Percentiles rank a stretch among this genome's conserved stretches.
phyloP scores from a whole-genome alignment of 1,284 basidiomycete species.

The Tylopilus orsonianus region DNA sequence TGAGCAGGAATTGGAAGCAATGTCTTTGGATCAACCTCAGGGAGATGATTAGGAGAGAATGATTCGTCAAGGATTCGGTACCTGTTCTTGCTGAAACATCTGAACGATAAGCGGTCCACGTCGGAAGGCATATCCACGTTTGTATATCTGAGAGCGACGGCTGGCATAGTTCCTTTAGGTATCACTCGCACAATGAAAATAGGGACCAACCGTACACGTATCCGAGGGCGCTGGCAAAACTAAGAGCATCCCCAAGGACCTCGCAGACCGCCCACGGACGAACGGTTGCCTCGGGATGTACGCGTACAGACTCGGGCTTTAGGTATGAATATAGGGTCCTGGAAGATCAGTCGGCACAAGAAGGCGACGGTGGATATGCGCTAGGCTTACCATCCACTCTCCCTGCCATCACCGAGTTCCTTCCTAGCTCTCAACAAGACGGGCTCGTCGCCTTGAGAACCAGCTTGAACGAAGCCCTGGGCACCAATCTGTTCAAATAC shows the following conservation, averaged over 20 bases:
- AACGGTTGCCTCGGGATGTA: constrained; percentile 79
- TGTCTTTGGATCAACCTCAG: constrained; percentile 66
- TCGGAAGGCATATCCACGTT: constrained; percentile 72
- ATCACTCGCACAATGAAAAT: background rate
- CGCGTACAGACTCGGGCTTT: constrained; percentile 73
- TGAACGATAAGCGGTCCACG: constrained; percentile 67
- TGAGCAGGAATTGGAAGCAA: constrained; percentile 71
- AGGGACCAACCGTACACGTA: constrained; percentile 51
- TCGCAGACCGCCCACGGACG: constrained; percentile 77
- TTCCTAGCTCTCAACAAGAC: constrained; percentile 69
- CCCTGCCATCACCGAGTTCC: constrained; percentile 54
- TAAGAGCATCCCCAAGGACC: constrained; percentile 72
- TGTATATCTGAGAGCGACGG: constrained; percentile 72
- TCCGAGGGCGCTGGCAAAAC: constrained; percentile 74
- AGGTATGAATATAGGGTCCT: constrained; percentile 77
- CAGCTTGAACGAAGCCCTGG: constrained; percentile 51
- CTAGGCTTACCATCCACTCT: constrained; percentile 53
- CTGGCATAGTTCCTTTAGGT: constrained; percentile 38
- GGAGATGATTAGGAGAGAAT: constrained; percentile 7
- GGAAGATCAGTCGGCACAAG: constrained; percentile 6
- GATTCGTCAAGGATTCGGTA: constrained; percentile 23
- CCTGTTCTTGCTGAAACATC: constrained; percentile 82
- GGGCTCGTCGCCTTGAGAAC: constrained; percentile 54
- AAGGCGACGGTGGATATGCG: background rate
- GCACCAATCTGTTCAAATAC: constrained; percentile 74